Evolutionary conservation across 495 filamentous ascomycete species (phyloP).

Genomic region (Aspergillus biplanus): DNA sequence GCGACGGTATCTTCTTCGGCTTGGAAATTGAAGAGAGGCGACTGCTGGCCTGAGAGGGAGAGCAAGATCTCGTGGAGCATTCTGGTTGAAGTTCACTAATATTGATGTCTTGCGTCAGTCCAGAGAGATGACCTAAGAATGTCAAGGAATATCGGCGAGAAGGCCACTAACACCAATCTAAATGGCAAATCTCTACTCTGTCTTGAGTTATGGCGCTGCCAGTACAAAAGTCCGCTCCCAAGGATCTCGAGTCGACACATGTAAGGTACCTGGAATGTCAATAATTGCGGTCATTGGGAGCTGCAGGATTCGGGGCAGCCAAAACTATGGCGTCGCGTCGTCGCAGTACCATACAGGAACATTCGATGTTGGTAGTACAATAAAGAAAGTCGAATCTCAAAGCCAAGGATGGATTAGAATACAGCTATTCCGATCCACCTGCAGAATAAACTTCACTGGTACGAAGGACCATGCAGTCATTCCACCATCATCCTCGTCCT

Average conservation of each 20-base stretch:
- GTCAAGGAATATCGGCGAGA: no score
- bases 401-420: neutral
- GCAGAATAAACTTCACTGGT: neutral
- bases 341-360: neutral
- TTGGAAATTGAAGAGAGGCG: constrained; percentile 70
- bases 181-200: constrained; percentile 26
- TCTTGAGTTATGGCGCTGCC: constrained; percentile 38
- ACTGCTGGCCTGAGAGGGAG: constrained; percentile 90
- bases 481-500: neutral
- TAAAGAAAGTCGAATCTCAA: neutral
- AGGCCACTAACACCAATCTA: constrained; percentile 29
- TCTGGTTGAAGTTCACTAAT: constrained; percentile 40
- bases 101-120: neutral
- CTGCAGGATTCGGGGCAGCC: neutral
- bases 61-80: constrained; percentile 99
- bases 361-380: no score
- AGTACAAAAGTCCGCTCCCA: constrained; percentile 50
- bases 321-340: constrained; percentile 15
- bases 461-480: neutral
- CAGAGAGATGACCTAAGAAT: no score
- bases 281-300: constrained; percentile 5
- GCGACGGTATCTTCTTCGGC: constrained; percentile 39
- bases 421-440: neutral
- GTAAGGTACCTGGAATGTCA: constrained; percentile 21
- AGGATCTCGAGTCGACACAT: constrained; percentile 59